phyloP scores from a whole-genome alignment of 2,329 filamentous ascomycete species.

The Rutstroemia sp. region DNA sequence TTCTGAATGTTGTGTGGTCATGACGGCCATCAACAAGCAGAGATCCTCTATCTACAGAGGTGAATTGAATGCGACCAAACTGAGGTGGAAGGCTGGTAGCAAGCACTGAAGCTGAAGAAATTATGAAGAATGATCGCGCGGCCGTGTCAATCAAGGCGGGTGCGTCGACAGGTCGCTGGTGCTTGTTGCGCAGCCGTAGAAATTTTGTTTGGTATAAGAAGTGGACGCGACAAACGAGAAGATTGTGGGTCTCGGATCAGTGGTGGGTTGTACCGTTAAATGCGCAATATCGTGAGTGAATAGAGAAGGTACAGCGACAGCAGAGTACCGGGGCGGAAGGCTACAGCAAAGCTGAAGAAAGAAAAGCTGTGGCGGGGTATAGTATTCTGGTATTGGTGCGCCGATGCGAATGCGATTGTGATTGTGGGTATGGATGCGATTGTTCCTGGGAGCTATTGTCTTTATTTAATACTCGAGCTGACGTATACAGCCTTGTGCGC shows the following conservation, averaged over 20 bases:
- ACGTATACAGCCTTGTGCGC: background rate
- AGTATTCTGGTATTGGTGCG: background rate
- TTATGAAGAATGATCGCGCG: conserved; percentile 1
- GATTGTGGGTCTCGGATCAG: too few relatives aligned
- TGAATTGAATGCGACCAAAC: conserved; percentile 7
- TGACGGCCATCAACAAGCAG: conserved; percentile 42
- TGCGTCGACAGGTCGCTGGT: too few relatives aligned
- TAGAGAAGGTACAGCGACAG: background rate
- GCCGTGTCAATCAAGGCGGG: background rate
- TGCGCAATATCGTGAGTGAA: background rate
- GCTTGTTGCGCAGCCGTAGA: too few relatives aligned
- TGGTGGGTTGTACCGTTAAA: background rate
- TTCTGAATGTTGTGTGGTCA: conserved; percentile 38
- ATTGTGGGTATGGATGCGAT: background rate
- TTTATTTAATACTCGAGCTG: background rate
- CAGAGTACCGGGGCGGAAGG: background rate
- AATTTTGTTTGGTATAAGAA: too few relatives aligned
- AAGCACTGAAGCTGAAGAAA: background rate
- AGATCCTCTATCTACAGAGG: conserved; percentile 17
- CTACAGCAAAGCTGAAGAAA: background rate
- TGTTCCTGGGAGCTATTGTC: background rate
- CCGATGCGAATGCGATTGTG: too few relatives aligned
- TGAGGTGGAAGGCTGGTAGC: background rate
- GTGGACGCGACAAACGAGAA: too few relatives aligned
- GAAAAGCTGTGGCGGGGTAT: background rate